These are phyloP conservation scores for Aureobasidium leucospermi DNA, from an alignment of 2,329 filamentous ascomycete species.

Conservation along the genomic window DNA sequence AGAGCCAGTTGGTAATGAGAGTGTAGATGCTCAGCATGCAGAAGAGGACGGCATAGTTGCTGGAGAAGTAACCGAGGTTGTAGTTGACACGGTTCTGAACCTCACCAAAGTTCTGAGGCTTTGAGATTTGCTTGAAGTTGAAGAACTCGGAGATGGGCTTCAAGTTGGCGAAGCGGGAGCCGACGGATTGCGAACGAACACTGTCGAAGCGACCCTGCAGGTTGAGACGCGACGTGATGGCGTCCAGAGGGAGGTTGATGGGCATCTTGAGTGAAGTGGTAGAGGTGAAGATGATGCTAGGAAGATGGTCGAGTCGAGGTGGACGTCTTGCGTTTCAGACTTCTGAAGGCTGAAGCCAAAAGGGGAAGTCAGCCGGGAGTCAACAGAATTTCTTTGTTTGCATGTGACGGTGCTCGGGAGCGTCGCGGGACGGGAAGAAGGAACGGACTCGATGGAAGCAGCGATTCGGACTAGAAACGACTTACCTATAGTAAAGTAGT, in stretches of 20 bases:
- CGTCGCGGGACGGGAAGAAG: neutral
- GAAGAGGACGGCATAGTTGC: conserved; percentile 94
- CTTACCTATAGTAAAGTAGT: neutral
- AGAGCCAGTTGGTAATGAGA: conserved; percentile 74
- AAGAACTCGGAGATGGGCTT: conserved; percentile 88
- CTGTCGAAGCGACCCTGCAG: conserved; percentile 76
- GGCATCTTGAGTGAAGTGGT: conserved; percentile 51
- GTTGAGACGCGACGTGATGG: conserved; percentile 84
- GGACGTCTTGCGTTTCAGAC: neutral
- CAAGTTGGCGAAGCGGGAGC: conserved; percentile 83
- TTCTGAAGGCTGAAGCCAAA: neutral
- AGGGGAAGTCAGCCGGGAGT: conserved; percentile 8
- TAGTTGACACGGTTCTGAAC: conserved; percentile 91
- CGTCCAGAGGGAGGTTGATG: conserved; percentile 88
- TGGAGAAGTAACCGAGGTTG: conserved; percentile 94
- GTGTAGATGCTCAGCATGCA: conserved; percentile 94
- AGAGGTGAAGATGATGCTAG: neutral
- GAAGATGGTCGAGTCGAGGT: neutral
- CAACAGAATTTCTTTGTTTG: conserved; percentile 14
- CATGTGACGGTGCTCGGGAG: conserved; percentile 6
- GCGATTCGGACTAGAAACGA: neutral
- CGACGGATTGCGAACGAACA: conserved; percentile 70
- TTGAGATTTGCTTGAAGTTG: conserved; percentile 90
- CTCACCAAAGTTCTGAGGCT: conserved; percentile 85
- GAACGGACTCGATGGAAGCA: neutral